Percentiles rank a stretch among this genome's conserved stretches.
Evolutionary conservation across 73 alveolate species (phyloP).

Genomic region (Strombidium stylifer): DNA sequence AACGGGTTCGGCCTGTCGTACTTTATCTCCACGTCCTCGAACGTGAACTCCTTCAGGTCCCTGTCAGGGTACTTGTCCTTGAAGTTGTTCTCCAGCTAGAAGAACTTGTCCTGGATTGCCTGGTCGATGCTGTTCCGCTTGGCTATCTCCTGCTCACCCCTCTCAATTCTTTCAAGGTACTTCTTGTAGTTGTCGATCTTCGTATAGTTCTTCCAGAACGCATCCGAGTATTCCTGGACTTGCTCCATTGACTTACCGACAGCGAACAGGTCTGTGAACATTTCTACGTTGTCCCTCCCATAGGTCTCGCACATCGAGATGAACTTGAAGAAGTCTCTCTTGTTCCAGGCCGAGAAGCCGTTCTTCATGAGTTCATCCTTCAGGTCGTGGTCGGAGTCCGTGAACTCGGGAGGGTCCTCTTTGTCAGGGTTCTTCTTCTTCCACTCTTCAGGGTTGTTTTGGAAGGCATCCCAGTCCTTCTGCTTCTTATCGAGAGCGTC

Average conservation of each 20-base stretch:
- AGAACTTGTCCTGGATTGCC: slow-evolving; percentile 27
- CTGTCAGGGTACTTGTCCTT: too few relatives aligned
- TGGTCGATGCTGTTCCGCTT: background rate
- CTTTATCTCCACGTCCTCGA: slow-evolving; percentile 9
- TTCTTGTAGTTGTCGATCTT: slow-evolving; percentile 82
- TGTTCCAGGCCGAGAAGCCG: slow-evolving; percentile 93
- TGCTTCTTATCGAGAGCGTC: slow-evolving; percentile 84
- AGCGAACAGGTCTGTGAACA: slow-evolving; percentile 66
- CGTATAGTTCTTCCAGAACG: slow-evolving; percentile 82
- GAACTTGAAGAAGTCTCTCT: slow-evolving; percentile 78
- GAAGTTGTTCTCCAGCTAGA: too few relatives aligned
- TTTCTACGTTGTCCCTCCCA: slow-evolving; percentile 75
- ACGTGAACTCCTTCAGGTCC: background rate
- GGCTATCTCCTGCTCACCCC: slow-evolving; percentile 43
- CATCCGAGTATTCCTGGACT: slow-evolving; percentile 70
- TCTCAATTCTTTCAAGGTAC: slow-evolving; percentile 42
- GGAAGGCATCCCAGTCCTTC: slow-evolving; percentile 68
- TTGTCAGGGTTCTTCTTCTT: background rate
- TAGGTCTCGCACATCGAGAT: slow-evolving; percentile 70
- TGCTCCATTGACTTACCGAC: slow-evolving; percentile 73
- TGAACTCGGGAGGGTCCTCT: slow-evolving; percentile 56
- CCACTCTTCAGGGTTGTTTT: slow-evolving; percentile 62
- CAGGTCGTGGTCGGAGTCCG: slow-evolving; percentile 72
- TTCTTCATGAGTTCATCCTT: slow-evolving; percentile 63
- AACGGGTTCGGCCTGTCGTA: background rate